Base-by-base conservation (phyloP, 1,284 basidiomycete species). In the Trichosporon sp. region DNA sequence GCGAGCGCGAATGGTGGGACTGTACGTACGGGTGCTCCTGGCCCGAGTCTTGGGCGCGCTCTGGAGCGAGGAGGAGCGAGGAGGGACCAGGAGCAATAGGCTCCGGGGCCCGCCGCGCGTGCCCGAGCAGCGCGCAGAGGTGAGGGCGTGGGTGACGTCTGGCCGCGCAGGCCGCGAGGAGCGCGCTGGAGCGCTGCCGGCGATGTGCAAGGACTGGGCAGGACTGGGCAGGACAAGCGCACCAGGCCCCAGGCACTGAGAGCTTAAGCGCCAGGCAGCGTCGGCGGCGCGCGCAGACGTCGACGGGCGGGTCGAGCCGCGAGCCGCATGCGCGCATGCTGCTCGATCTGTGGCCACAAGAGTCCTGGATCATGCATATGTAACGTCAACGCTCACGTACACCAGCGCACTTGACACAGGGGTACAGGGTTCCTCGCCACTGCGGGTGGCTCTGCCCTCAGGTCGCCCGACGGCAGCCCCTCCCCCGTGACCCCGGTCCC, bases 291-390 rank as follows among this genome's bases (percentile, higher is more conserved):
- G n/a, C n/a, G n/a, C n/a, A n/a, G 15, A n/a, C 38, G 12, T 5
- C 8, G 38, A 4, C 38, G 18, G 38, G 38, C 3, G 21, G 47
- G 15, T 51, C 21, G 23, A 51, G 9, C 8, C 21, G 2, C 5
- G 47, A 51, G 34, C 34, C 47, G 47, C 18, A 23, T 12, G 18
- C 47, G 23, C 15, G 12, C 2, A 21, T 51, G 53, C 31, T 29
- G 27, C 53, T 58, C 53, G 13, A 27, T 58, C 29, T 58, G 27
- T 21, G 13, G 47, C 21, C 47, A 23, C 47, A 9, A 51, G 18
- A 51, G 53, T 58, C 29, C 53, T 58, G 53, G 53, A 58, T 58
- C 53, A 58, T 58, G 53, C 53, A 58, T 58, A 58, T 58, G 53
- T 58, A 58, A 58, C 53, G 53, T 27, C 53, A 58, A 31, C 53